A percentile compares a stretch with the other conserved stretches of the same genome.
Evolutionary conservation across 352 stramenopile genomes (phyloP).

Genomic region (Globisporangium paroecandrum): DNA sequence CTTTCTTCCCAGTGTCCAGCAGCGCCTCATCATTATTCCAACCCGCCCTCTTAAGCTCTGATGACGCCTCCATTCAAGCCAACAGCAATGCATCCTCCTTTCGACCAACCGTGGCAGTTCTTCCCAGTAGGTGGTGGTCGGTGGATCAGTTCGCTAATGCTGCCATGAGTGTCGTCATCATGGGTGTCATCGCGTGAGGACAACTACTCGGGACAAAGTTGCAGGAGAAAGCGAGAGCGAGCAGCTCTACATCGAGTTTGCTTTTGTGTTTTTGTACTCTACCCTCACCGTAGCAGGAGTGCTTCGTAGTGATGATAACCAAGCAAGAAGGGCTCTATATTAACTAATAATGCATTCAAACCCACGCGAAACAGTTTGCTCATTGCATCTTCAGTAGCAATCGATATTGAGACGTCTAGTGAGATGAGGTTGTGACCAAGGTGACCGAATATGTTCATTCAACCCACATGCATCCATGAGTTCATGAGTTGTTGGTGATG

Average conservation of each 20-base stretch:
- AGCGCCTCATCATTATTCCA: background rate
- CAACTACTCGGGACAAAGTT: background rate
- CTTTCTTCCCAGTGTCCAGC: background rate
- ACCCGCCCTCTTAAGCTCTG: conserved; percentile 5
- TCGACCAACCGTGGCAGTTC: background rate
- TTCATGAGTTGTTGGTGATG: too few relatives aligned
- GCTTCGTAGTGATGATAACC: background rate
- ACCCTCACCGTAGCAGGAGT: background rate
- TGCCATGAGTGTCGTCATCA: background rate
- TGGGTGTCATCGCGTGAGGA: background rate
- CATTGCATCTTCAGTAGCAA: background rate
- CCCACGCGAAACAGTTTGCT: background rate
- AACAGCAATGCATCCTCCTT: background rate
- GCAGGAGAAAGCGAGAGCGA: background rate
- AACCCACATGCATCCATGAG: background rate
- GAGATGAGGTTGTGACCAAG: background rate
- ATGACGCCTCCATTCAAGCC: conserved; percentile 7
- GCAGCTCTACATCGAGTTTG: background rate
- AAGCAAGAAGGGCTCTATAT: conserved; percentile 4
- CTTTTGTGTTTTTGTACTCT: conserved; percentile 13
- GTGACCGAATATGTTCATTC: background rate
- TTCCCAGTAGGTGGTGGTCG: background rate
- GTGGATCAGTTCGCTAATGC: background rate
- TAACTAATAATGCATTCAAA: conserved; percentile 10
- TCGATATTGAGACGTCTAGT: background rate